Percentiles rank a stretch among this genome's conserved stretches.
Evolutionary conservation across 345 rosid species (phyloP).

Genomic region (Eucalyptus grandis): DNA sequence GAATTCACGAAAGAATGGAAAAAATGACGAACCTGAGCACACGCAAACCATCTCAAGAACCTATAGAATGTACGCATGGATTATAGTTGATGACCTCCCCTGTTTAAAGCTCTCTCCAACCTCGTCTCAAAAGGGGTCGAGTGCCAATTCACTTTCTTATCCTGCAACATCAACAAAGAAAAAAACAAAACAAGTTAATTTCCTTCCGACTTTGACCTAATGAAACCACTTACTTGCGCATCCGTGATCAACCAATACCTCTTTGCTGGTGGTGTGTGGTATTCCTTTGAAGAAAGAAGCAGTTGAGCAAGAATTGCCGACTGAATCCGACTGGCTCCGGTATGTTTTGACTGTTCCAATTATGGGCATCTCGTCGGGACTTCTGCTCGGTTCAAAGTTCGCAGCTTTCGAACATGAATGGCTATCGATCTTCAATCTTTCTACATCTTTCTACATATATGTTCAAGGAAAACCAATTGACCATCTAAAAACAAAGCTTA

Average conservation of each 20-base stretch:
- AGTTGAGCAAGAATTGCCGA: slow-evolving; percentile 23
- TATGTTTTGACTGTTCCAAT: too few relatives aligned
- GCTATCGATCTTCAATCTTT: too few relatives aligned
- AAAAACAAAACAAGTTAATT: neutral
- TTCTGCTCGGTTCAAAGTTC: too few relatives aligned
- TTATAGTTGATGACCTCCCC: neutral
- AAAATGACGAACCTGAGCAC: neutral
- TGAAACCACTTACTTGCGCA: neutral
- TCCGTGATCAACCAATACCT: slow-evolving; percentile 27
- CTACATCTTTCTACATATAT: too few relatives aligned
- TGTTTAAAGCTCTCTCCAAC: slow-evolving; percentile 82
- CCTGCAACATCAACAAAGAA: slow-evolving; percentile 39
- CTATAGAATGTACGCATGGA: neutral
- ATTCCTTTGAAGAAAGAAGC: slow-evolving; percentile 63
- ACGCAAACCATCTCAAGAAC: neutral
- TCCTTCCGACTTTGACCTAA: neutral
- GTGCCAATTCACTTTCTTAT: slow-evolving; percentile 78
- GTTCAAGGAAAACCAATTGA: too few relatives aligned
- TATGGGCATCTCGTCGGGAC: too few relatives aligned
- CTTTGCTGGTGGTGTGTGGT: slow-evolving; percentile 88
- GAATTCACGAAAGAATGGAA: neutral
- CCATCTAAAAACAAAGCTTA: too few relatives aligned
- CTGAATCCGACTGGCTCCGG: neutral
- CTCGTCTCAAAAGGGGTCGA: slow-evolving; percentile 91
- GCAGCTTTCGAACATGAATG: too few relatives aligned